Conservation (phyloP, 495 filamentous ascomycete genomes). For the Podospora sp. region DNA sequence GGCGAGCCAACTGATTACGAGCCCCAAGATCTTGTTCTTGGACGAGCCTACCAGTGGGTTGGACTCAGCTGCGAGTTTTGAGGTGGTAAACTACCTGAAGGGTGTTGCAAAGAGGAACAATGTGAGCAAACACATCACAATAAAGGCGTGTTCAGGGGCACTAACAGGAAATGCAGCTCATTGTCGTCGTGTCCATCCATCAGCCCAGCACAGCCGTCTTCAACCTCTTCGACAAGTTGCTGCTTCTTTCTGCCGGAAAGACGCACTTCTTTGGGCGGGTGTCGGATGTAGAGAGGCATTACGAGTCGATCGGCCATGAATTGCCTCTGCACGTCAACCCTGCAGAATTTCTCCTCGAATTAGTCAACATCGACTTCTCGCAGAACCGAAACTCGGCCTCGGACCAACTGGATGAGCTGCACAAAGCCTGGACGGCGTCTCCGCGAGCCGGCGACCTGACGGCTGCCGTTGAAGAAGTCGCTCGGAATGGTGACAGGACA, state of each 20-base stretch:
- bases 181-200: slow-evolving; percentile 73
- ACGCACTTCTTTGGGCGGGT: slow-evolving; percentile 71
- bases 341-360: slow-evolving; percentile 74
- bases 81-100: slow-evolving; percentile 79
- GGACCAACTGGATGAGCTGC: slow-evolving; percentile 44
- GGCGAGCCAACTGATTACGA: slow-evolving; percentile 76
- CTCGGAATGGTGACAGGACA: slow-evolving; percentile 2
- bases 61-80: slow-evolving; percentile 78
- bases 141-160: background rate
- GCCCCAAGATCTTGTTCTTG: slow-evolving; percentile 75
- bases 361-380: slow-evolving; percentile 73
- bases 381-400: slow-evolving; percentile 44
- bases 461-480: slow-evolving; percentile 21
- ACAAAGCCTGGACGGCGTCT: slow-evolving; percentile 46
- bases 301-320: slow-evolving; percentile 56
- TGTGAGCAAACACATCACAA: slow-evolving; percentile 57
- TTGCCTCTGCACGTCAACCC: slow-evolving; percentile 73
- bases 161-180: slow-evolving; percentile 64
- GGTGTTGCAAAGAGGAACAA: slow-evolving; percentile 67
- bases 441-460: slow-evolving; percentile 17
- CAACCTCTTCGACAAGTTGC: slow-evolving; percentile 74
- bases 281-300: slow-evolving; percentile 55
- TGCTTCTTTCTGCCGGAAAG: slow-evolving; percentile 69
- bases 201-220: slow-evolving; percentile 79
- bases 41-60: slow-evolving; percentile 83